Evolutionary conservation across 2,329 filamentous ascomycete species (phyloP).

Genomic region (Hymenoscyphus fructigenus): DNA sequence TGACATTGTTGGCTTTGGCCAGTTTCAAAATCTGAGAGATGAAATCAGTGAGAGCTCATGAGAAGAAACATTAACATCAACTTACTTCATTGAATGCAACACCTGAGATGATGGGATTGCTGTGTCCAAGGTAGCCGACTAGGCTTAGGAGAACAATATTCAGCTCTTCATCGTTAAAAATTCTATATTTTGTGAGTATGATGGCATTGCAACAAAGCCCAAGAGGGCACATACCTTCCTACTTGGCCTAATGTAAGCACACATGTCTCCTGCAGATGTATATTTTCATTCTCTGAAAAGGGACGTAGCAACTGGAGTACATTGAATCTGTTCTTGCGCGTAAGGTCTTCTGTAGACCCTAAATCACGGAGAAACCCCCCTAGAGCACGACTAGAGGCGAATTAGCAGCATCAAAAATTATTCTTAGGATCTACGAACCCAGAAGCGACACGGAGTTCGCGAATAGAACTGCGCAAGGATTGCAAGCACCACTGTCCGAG

Average conservation of each 20-base stretch:
- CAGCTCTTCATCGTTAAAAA: slow-evolving; percentile 77
- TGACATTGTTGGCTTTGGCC: slow-evolving; percentile 62
- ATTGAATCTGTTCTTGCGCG: slow-evolving; percentile 65
- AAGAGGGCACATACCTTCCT: slow-evolving; percentile 55
- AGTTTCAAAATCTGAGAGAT: slow-evolving; percentile 64
- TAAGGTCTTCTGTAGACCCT: slow-evolving; percentile 44
- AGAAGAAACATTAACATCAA: neutral
- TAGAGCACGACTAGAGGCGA: slow-evolving; percentile 55
- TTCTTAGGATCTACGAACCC: slow-evolving; percentile 46
- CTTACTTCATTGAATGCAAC: slow-evolving; percentile 79
- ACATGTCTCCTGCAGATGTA: slow-evolving; percentile 75
- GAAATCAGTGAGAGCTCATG: slow-evolving; percentile 7
- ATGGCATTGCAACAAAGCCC: slow-evolving; percentile 3
- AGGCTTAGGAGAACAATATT: slow-evolving; percentile 82
- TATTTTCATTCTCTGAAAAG: slow-evolving; percentile 66
- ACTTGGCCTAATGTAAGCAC: slow-evolving; percentile 85
- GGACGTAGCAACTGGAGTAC: slow-evolving; percentile 69
- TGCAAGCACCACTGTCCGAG: slow-evolving; percentile 80
- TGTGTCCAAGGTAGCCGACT: slow-evolving; percentile 82
- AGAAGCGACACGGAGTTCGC: slow-evolving; percentile 81
- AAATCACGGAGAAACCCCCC: slow-evolving; percentile 61
- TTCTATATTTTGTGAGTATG: slow-evolving; percentile 41
- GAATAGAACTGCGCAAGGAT: slow-evolving; percentile 76
- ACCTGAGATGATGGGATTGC: slow-evolving; percentile 74
- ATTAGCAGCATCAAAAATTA: slow-evolving; percentile 15